Evolutionary conservation across 805 yeast species (phyloP), one percentile per base, ranked within the genome.

Genomic region (Metschnikowia borealis): DNA sequence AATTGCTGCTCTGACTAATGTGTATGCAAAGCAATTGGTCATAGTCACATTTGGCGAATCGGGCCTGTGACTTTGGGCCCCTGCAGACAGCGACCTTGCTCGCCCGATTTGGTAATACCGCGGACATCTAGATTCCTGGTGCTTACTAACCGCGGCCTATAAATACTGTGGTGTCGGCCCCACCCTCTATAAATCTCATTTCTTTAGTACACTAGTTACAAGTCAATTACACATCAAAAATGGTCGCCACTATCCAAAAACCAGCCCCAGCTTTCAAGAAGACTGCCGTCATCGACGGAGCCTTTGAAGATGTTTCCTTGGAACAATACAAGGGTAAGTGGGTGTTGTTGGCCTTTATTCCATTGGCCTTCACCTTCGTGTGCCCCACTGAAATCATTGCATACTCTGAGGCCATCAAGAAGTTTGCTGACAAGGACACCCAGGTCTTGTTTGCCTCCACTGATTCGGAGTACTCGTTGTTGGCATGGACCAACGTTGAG

Each of bases 341-440:
- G 96, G 97, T 94, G 62, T 76, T 94, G 59, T 81, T 94, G 67
- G 98, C 95, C 57, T 94, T 94, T 80, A 86, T 94, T 72, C 99
- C 99, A 74, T 79, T 92, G 82, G 99, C 99, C 47, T 94, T 94
- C 91, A 94, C 99, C 54, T 94, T 94, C 64, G 98, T 94, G 58
- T 94, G 99, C 79, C 99, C 99, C 74, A 94, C 99, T 62, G 98
- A 94, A 81, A 91, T 94, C 80, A 85, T 94, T 75, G 98, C 98
- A 63, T 94, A 90, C 86, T 88, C 97, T 57, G 96, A 92, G 64
- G 97, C 97, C 62, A 87, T 83, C 64, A 83, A 84, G 80, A 84
- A 85, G 81, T 94, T 94, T 77, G 73, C 86, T 63, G 95, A 82
- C 61, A 85, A 89, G 70, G 92, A 84, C 66, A 83, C 89, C 61